Evolutionary conservation across 768 basidiomycete genomes (phyloP).

Genomic region (Leccinum imitatum): DNA sequence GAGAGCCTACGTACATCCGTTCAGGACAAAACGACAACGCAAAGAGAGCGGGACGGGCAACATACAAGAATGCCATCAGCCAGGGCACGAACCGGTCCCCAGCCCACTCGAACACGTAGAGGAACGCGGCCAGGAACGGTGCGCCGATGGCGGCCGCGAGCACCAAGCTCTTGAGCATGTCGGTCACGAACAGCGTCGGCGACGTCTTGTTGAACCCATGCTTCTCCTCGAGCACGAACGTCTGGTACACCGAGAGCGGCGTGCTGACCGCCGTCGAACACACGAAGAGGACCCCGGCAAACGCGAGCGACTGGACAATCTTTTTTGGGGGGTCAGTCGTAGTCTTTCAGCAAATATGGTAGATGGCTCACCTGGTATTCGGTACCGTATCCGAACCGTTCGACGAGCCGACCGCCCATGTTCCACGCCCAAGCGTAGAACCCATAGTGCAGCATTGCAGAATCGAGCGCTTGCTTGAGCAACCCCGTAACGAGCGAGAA

Average conservation of each 20-base stretch:
- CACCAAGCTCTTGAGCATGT: slow-evolving; percentile 78
- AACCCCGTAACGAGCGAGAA: slow-evolving; percentile 75
- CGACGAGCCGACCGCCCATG: slow-evolving; percentile 51
- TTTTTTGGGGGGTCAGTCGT: background rate
- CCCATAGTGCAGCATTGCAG: slow-evolving; percentile 67
- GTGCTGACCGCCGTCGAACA: slow-evolving; percentile 66
- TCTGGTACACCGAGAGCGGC: slow-evolving; percentile 80
- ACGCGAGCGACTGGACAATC: slow-evolving; percentile 85
- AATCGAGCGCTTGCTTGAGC: slow-evolving; percentile 72
- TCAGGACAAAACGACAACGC: background rate
- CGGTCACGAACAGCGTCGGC: slow-evolving; percentile 66
- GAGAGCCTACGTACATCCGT: slow-evolving; percentile 49
- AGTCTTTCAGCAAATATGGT: no score
- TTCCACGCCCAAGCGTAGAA: slow-evolving; percentile 85
- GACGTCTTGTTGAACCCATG: slow-evolving; percentile 98
- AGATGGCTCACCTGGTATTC: slow-evolving; percentile 65
- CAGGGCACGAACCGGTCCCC: slow-evolving; percentile 91
- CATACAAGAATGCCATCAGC: slow-evolving; percentile 91
- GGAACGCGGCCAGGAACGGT: slow-evolving; percentile 84
- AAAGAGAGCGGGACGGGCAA: slow-evolving; percentile 10
- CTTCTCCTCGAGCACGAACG: slow-evolving; percentile 92
- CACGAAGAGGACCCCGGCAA: slow-evolving; percentile 65
- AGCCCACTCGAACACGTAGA: slow-evolving; percentile 90
- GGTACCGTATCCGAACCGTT: slow-evolving; percentile 57
- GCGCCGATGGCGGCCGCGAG: slow-evolving; percentile 71